Conservation (phyloP, 495 filamentous ascomycete species). For the Chaetomium tenue region DNA sequence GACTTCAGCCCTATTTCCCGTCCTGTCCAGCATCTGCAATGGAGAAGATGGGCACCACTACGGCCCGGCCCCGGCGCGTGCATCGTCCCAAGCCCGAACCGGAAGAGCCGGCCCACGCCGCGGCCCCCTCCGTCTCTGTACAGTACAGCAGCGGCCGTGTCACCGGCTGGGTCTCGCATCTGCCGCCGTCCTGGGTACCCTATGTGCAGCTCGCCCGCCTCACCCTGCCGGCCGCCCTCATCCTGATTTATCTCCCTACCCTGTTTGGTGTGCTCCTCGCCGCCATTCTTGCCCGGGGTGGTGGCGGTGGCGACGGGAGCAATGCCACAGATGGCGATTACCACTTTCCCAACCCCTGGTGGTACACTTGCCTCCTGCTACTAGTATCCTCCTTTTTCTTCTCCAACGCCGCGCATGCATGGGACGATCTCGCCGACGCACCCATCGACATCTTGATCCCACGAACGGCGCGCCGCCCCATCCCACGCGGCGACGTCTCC, state of each 20-base stretch:
- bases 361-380: conserved; percentile 28
- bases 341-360: conserved; percentile 15
- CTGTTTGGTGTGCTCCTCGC: conserved; percentile 42
- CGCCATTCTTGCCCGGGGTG: conserved; percentile 27
- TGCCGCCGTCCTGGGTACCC: conserved; percentile 14
- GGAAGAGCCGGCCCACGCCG: too few relatives aligned
- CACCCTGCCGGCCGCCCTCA: conserved; percentile 35
- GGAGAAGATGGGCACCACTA: too few relatives aligned
- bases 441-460: conserved; percentile 38
- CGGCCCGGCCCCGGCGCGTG: too few relatives aligned
- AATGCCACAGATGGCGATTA: not conserved
- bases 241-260: conserved; percentile 43
- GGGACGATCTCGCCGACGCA: conserved; percentile 48
- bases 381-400: conserved; percentile 44
- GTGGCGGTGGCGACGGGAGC: conserved; percentile 7
- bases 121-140: too few relatives aligned
- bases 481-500: conserved; percentile 41
- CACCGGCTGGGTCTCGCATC: conserved; percentile 5
- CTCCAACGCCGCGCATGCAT: conserved; percentile 42
- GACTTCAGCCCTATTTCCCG: too few relatives aligned
- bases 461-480: conserved; percentile 41
- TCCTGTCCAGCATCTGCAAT: too few relatives aligned
- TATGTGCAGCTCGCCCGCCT: conserved; percentile 35
- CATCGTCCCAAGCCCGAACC: too few relatives aligned
- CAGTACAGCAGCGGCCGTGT: conserved; percentile 1